Conservation (phyloP, 1,284 basidiomycete genomes). For the Ustilago esculenta region DNA sequence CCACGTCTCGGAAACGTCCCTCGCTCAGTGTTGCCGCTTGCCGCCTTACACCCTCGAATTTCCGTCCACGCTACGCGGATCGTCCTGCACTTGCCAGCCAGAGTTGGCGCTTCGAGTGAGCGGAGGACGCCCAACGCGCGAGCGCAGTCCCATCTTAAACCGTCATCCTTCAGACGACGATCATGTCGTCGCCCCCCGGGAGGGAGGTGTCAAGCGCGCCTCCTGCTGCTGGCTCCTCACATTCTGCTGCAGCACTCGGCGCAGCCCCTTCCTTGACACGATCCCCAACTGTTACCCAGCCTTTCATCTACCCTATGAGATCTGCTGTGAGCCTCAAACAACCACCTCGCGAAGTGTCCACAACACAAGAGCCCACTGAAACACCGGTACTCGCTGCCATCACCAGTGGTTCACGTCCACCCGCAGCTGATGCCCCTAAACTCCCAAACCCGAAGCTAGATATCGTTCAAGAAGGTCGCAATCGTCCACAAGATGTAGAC, state of each 20-base stretch:
- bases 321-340: constrained; percentile 60
- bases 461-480: constrained; percentile 28
- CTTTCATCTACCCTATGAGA: constrained; percentile 62
- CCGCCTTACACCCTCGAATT: no score
- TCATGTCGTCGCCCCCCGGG: constrained; percentile 31
- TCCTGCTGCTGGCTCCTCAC: constrained; percentile 5
- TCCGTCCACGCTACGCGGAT: background rate
- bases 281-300: constrained; percentile 39
- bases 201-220: constrained; percentile 8
- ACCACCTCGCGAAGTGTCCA: constrained; percentile 12
- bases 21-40: no score
- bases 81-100: constrained; percentile 5
- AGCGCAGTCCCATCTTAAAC: no score
- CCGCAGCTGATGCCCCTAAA: constrained; percentile 14
- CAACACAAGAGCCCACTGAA: constrained; percentile 5
- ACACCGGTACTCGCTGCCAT: background rate
- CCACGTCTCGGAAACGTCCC: no score
- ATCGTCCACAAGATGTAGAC: constrained; percentile 34
- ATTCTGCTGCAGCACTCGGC: constrained; percentile 1
- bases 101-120: background rate
- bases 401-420: constrained; percentile 7
- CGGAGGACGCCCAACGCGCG: background rate
- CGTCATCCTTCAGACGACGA: background rate
- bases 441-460: background rate
- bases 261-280: constrained; percentile 19